These are phyloP conservation scores for Epichloe aotearoae DNA, from an alignment of 2,329 filamentous ascomycete genomes.

Conservation along the genomic window DNA sequence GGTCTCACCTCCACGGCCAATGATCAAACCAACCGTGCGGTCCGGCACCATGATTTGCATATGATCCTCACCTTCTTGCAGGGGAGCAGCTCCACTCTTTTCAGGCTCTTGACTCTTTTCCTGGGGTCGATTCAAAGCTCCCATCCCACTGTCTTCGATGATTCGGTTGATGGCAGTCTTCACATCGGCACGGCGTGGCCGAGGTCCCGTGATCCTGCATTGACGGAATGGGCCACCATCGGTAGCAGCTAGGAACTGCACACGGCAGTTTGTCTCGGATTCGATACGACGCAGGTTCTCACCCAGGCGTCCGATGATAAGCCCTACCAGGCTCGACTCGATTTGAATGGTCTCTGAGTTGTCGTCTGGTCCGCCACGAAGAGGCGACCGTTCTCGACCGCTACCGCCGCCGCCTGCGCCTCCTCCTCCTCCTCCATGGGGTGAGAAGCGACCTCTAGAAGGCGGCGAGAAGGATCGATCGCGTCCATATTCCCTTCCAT, in stretches of 20 bases:
- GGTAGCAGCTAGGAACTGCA: slow-evolving; percentile 73
- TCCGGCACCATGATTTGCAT: slow-evolving; percentile 93
- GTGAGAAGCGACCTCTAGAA: slow-evolving; percentile 47
- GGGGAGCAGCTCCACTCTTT: slow-evolving; percentile 28
- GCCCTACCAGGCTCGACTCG: slow-evolving; percentile 72
- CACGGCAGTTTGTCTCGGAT: slow-evolving; percentile 65
- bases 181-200: slow-evolving; percentile 59
- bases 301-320: slow-evolving; percentile 83
- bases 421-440: slow-evolving; percentile 36
- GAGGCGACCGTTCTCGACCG: slow-evolving; percentile 46
- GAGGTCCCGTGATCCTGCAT: slow-evolving; percentile 72
- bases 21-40: slow-evolving; percentile 83
- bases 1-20: slow-evolving; percentile 85
- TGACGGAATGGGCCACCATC: slow-evolving; percentile 64
- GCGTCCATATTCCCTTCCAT: slow-evolving; percentile 33
- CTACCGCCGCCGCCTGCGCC: slow-evolving; percentile 24
- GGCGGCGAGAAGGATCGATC: slow-evolving; percentile 63
- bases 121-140: slow-evolving; percentile 31
- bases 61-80: slow-evolving; percentile 70
- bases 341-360: slow-evolving; percentile 74
- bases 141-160: slow-evolving; percentile 60
- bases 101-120: slow-evolving; percentile 28
- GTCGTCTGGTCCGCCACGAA: slow-evolving; percentile 41
- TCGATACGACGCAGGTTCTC: slow-evolving; percentile 83
- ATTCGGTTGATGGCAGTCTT: slow-evolving; percentile 76